Conservation (phyloP, 176 grass and related monocot genomes). For the Ensete glaucum region DNA sequence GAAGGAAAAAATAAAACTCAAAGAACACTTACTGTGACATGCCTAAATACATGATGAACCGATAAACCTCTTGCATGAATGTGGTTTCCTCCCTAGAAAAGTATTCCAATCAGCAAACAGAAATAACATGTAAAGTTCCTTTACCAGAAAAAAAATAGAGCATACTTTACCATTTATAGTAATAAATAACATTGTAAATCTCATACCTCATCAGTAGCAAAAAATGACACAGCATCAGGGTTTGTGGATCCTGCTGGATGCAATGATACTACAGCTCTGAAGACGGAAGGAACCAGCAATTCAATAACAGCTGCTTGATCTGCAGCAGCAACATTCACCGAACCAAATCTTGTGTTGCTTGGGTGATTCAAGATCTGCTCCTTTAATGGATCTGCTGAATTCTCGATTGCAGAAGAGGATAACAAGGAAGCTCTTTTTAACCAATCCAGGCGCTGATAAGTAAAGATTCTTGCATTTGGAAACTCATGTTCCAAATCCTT, state of each 20-base stretch:
- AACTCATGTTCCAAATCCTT: slow-evolving; percentile 61
- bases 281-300: slow-evolving; percentile 71
- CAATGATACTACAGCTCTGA: slow-evolving; percentile 86
- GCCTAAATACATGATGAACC: slow-evolving; percentile 78
- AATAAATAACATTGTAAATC: neutral
- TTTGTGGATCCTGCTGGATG: slow-evolving; percentile 80
- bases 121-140: slow-evolving; percentile 4
- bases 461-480: slow-evolving; percentile 57
- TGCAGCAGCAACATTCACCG: slow-evolving; percentile 17
- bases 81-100: slow-evolving; percentile 72
- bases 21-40: slow-evolving; percentile 53
- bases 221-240: slow-evolving; percentile 82
- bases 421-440: slow-evolving; percentile 75
- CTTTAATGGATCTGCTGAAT: slow-evolving; percentile 51
- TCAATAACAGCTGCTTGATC: slow-evolving; percentile 82
- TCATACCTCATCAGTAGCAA: slow-evolving; percentile 80
- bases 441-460: slow-evolving; percentile 83
- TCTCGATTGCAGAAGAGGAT: slow-evolving; percentile 44
- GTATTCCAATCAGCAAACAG: slow-evolving; percentile 22
- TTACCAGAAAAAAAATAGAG: neutral
- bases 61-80: slow-evolving; percentile 75
- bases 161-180: neutral
- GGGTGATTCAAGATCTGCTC: slow-evolving; percentile 47
- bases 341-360: slow-evolving; percentile 34
- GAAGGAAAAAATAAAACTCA: neutral